phyloP scores from a whole-genome alignment of 257 asterid genomes.

The Gentiana dahurica region DNA sequence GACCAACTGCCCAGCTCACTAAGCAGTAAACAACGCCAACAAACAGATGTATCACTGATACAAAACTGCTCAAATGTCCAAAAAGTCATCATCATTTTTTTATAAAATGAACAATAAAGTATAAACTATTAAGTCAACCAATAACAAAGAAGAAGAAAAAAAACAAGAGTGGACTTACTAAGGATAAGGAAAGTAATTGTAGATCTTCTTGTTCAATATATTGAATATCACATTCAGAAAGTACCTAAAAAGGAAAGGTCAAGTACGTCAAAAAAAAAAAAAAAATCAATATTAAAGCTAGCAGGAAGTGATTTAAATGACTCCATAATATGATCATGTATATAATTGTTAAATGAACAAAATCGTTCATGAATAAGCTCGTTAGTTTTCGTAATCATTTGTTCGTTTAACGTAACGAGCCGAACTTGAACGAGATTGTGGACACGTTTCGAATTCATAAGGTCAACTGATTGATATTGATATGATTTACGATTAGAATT shows the following conservation, averaged over 20 bases:
- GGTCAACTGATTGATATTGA: too few species aligned
- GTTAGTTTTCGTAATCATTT: too few species aligned
- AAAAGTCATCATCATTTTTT: background rate
- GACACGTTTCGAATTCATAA: too few species aligned
- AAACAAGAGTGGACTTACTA: slow-evolving; percentile 39
- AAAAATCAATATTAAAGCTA: too few species aligned
- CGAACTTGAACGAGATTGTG: too few species aligned
- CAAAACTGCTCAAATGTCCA: slow-evolving; percentile 41
- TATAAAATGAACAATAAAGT: background rate
- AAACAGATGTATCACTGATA: slow-evolving; percentile 64
- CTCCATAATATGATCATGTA: too few species aligned
- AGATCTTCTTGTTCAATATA: slow-evolving; percentile 96
- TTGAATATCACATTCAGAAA: slow-evolving; percentile 90
- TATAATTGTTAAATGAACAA: too few species aligned
- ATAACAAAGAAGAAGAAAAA: background rate
- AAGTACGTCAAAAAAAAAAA: background rate
- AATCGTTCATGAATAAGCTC: too few species aligned
- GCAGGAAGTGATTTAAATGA: too few species aligned
- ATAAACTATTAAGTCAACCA: background rate
- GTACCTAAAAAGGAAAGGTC: slow-evolving; percentile 38
- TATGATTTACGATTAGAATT: too few species aligned
- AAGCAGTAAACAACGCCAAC: slow-evolving; percentile 78
- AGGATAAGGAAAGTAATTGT: slow-evolving; percentile 93
- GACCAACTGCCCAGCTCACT: slow-evolving; percentile 73
- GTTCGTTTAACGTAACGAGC: too few species aligned